These are phyloP conservation scores for Nitzschia inconspicua DNA, from an alignment of 108 stramenopile species.

Conservation along the genomic window DNA sequence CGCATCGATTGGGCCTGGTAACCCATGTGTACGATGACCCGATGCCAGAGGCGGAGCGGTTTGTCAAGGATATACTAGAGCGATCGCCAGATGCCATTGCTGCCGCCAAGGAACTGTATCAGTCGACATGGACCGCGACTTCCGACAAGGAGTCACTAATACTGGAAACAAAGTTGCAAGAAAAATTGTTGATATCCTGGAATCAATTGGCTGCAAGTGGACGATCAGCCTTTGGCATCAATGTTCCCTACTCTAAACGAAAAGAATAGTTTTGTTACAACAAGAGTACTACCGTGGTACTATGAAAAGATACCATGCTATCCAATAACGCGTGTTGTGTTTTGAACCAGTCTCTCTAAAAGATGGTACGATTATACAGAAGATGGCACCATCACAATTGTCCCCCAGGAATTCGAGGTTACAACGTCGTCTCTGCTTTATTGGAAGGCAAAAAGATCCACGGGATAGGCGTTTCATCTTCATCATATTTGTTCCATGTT, in stretches of 20 bases:
- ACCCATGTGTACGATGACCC: conserved; percentile 79
- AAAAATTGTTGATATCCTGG: conserved; percentile 64
- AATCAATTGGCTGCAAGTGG: conserved; percentile 84
- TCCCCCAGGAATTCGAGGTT: no score
- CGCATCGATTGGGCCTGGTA: conserved; percentile 63
- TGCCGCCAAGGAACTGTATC: conserved; percentile 69
- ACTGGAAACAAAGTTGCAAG: conserved; percentile 72
- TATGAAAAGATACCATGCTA: no score
- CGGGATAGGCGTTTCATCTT: conserved; percentile 24
- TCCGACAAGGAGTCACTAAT: conserved; percentile 59
- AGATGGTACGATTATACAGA: no score
- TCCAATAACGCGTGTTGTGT: no score
- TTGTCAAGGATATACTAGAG: conserved; percentile 61
- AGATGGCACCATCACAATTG: no score
- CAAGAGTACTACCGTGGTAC: no score
- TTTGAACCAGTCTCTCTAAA: no score
- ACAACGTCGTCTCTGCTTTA: no score
- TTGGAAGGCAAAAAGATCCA: conserved; percentile 20
- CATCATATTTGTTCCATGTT: conserved; percentile 28
- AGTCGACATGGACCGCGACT: conserved; percentile 65
- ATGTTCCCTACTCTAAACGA: conserved; percentile 68
- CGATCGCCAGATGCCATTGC: conserved; percentile 86
- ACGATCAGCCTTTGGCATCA: conserved; percentile 62
- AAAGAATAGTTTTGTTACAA: no score
- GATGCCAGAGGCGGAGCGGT: conserved; percentile 61